Conservation (phyloP, 73 alveolate species). For the Effrenium voratum region DNA sequence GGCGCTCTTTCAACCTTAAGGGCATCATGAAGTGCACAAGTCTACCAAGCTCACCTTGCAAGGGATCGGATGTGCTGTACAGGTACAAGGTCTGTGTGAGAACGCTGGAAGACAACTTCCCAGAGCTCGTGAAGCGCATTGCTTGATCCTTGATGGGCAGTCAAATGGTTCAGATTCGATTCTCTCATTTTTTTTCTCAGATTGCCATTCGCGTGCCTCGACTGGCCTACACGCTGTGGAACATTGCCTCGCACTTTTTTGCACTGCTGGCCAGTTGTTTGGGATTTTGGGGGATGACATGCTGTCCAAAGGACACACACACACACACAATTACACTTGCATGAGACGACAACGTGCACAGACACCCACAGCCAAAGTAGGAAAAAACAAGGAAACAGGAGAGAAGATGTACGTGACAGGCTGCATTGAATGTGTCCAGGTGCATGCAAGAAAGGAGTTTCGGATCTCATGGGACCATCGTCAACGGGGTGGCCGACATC, state of each 20-base stretch:
- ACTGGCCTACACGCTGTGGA: constrained; percentile 83
- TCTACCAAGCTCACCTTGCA: neutral
- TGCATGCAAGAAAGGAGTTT: too few species aligned
- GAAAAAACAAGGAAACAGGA: too few species aligned
- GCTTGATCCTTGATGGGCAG: neutral
- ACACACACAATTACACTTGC: too few species aligned
- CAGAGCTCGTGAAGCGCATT: constrained; percentile 74
- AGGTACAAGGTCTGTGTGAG: constrained; percentile 92
- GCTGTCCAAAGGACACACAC: too few species aligned
- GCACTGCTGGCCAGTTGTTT: neutral
- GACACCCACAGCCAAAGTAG: too few species aligned
- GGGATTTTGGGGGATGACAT: neutral
- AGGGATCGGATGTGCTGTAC: neutral
- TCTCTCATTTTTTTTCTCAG: neutral
- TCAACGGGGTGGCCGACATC: too few species aligned
- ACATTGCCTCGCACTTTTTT: constrained; percentile 60
- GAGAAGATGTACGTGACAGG: too few species aligned
- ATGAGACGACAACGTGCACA: too few species aligned
- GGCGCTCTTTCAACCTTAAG: constrained; percentile 78
- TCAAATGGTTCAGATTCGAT: neutral
- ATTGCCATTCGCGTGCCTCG: constrained; percentile 89
- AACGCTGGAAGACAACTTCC: constrained; percentile 64
- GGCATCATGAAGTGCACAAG: constrained; percentile 68
- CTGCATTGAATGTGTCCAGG: too few species aligned
- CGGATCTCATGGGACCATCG: too few species aligned